phyloP scores from a whole-genome alignment of 2,329 filamentous ascomycete species.

The Colletotrichum sidae region DNA sequence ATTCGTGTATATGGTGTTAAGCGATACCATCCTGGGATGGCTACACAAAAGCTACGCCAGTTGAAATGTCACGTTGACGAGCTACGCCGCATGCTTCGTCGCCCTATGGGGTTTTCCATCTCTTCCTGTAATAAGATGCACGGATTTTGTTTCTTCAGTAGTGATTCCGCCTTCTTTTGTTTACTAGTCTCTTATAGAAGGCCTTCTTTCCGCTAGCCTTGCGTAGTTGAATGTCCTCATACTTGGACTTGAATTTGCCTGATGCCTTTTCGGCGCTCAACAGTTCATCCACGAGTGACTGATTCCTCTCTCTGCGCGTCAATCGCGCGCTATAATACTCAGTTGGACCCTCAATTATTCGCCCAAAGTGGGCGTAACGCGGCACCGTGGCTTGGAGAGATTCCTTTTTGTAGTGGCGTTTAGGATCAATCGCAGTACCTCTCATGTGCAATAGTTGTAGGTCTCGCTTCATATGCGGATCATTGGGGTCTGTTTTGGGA shows the following conservation, averaged over 20 bases:
- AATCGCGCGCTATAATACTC: slow-evolving; percentile 87
- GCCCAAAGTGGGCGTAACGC: slow-evolving; percentile 89
- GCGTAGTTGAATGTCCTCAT: slow-evolving; percentile 82
- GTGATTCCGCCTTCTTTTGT: slow-evolving; percentile 44
- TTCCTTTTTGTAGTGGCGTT: slow-evolving; percentile 92
- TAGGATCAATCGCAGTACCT: slow-evolving; percentile 82
- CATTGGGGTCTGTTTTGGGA: slow-evolving; percentile 84
- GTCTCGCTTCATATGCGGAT: slow-evolving; percentile 87
- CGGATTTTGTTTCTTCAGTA: slow-evolving; percentile 28
- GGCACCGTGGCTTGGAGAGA: slow-evolving; percentile 77
- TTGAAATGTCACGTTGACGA: too few relatives aligned
- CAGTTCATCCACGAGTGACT: slow-evolving; percentile 87
- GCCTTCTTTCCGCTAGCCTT: slow-evolving; percentile 92
- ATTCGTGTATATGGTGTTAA: too few relatives aligned
- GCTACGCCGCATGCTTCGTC: slow-evolving; percentile 12
- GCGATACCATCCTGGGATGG: too few relatives aligned
- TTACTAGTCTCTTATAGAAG: slow-evolving; percentile 84
- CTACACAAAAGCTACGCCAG: too few relatives aligned
- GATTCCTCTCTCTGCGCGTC: slow-evolving; percentile 87
- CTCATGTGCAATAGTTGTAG: slow-evolving; percentile 91
- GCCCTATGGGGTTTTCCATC: too few relatives aligned
- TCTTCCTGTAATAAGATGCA: background rate
- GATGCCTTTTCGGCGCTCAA: slow-evolving; percentile 74
- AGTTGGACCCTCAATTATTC: slow-evolving; percentile 87
- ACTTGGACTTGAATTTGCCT: slow-evolving; percentile 86